phyloP scores from a whole-genome alignment of 2,329 filamentous ascomycete species.

The Neonectria sp. region DNA sequence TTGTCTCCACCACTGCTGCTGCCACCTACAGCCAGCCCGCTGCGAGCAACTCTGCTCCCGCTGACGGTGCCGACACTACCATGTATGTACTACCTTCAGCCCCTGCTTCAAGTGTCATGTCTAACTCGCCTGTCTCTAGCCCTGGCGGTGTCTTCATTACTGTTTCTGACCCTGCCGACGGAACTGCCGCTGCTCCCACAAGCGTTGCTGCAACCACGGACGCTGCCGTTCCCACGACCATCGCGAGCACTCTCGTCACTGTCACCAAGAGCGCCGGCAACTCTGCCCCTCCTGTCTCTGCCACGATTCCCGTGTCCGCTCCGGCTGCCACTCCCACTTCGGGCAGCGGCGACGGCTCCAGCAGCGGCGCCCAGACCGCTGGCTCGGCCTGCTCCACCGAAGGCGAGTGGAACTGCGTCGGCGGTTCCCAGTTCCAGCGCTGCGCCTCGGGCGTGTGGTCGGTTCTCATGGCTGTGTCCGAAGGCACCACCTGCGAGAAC shows the following conservation, averaged over 20 bases:
- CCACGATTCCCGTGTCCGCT: slow-evolving; percentile 28
- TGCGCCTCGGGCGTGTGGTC: slow-evolving; percentile 74
- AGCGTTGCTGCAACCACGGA: slow-evolving; percentile 22
- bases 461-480: slow-evolving; percentile 62
- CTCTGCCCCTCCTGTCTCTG: slow-evolving; percentile 32
- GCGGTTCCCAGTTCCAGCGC: slow-evolving; percentile 71
- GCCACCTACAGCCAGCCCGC: slow-evolving; percentile 44
- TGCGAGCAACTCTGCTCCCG: slow-evolving; percentile 39
- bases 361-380: slow-evolving; percentile 50
- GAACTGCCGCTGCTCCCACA: slow-evolving; percentile 39
- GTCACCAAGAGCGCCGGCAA: slow-evolving; percentile 42
- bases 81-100: slow-evolving; percentile 45
- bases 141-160: slow-evolving; percentile 63
- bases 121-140: slow-evolving; percentile 47
- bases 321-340: slow-evolving; percentile 37
- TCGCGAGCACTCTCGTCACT: slow-evolving; percentile 43
- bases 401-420: slow-evolving; percentile 72
- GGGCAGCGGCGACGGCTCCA: slow-evolving; percentile 38
- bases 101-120: slow-evolving; percentile 5
- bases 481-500: slow-evolving; percentile 66
- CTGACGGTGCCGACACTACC: slow-evolving; percentile 38
- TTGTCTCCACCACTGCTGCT: slow-evolving; percentile 28
- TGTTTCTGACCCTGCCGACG: slow-evolving; percentile 43
- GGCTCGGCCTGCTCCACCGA: slow-evolving; percentile 66
- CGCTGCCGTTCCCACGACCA: slow-evolving; percentile 14